These are phyloP conservation scores for Pythium vanterpoolii DNA, from an alignment of 352 stramenopile species.

Conservation along the genomic window DNA sequence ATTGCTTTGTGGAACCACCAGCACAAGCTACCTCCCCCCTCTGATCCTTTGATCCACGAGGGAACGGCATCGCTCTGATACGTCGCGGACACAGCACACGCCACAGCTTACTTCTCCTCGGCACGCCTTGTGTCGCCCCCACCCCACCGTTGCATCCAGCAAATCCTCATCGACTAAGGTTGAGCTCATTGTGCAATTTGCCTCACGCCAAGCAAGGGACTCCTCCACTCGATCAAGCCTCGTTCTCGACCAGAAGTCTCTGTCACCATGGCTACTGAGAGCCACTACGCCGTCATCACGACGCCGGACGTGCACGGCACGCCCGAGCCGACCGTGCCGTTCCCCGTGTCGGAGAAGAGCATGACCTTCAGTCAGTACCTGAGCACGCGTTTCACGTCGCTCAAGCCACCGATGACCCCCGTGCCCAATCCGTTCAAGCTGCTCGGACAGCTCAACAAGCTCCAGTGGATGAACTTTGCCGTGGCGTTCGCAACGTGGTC, in stretches of 20 bases:
- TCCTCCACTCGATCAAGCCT: not conserved
- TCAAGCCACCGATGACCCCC: constrained; percentile 28
- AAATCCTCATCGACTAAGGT: not conserved
- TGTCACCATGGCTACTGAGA: not conserved
- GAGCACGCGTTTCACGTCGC: constrained; percentile 16
- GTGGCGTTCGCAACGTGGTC: constrained; percentile 35
- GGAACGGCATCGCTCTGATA: too few relatives aligned
- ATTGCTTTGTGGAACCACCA: constrained; percentile 21
- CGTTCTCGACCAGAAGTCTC: not conserved
- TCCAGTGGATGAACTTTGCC: constrained; percentile 7
- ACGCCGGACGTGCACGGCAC: constrained; percentile 8
- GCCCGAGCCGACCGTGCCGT: not conserved
- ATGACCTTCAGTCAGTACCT: constrained; percentile 4
- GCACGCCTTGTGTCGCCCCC: too few relatives aligned
- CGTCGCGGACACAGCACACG: too few relatives aligned
- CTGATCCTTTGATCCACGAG: too few relatives aligned
- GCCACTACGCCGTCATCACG: constrained; percentile 12
- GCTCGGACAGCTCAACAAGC: not conserved
- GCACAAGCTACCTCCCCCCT: too few relatives aligned
- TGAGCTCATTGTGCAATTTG: constrained; percentile 7
- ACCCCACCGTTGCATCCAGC: not conserved
- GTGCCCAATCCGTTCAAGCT: constrained; percentile 9
- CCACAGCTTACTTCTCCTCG: too few relatives aligned
- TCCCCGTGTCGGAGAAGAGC: not conserved
- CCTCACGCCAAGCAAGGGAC: not conserved